Evolutionary conservation across 352 stramenopile genomes (phyloP), one percentile per base, ranked within the genome.

Genomic region (Pythium scleroteichum): DNA sequence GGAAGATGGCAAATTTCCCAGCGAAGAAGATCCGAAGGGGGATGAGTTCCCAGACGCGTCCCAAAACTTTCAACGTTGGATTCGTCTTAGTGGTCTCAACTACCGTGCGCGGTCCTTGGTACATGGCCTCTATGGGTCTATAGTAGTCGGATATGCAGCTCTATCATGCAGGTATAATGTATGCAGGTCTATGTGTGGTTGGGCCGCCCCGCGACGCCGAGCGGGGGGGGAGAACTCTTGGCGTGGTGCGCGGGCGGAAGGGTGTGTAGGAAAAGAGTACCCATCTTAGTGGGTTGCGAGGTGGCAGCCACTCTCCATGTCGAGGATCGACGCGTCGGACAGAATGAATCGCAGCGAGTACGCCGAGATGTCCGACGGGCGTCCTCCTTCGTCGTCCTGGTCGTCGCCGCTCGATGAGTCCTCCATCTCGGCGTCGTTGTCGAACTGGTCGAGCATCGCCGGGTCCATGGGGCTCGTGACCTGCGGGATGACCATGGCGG

Each of bases 281-380:
- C 3, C 23, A 14, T 19, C 20, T 61, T 61, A 64, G 55, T 69
- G 48, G 35, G 39, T 69, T 14, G 62, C 32, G 8, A 71, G 40
- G 46, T 71, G 63, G 56, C 56, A 65, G 41, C 63, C 63, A 29
- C 55, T 65, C 22, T 65, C 63, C 51, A 62, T 71, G 68, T 92
- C 82, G 39, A 92, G 79, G 51, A 92, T 85, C 23, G 79, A 88
- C 45, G 71, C 85, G 64, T 92, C 82, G 45, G 75, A 73, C 48
- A 92, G 73, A 59, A 92, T 92, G 68, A 92, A 92, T 51, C 82
- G 82, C 58, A 92, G 69, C 64, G 82, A 92, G 72, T 88, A 90
- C 29, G 82, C 82, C 26, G 82, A 92, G n/a, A 92, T 71, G 29
- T 71, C 63, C 9, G 63, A 71, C 16, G 63, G 56, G 33, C 63